Evolutionary conservation across 2,329 filamentous ascomycete species (phyloP).

Genomic region (Trichoderma sp.): DNA sequence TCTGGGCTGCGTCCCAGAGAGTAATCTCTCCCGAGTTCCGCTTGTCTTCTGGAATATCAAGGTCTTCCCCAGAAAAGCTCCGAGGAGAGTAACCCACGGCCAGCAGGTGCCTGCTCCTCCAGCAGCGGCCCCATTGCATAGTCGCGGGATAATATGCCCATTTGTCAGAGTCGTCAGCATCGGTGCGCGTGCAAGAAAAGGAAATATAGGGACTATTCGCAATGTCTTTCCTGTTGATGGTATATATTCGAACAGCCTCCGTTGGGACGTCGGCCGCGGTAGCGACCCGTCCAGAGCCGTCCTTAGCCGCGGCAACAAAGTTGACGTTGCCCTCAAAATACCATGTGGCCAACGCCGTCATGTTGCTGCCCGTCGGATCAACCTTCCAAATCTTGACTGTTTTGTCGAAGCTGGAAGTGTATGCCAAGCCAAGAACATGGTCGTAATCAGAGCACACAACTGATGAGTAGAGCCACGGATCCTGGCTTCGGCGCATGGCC

Average conservation of each 20-base stretch:
- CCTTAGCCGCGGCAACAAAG: slow-evolving; percentile 59
- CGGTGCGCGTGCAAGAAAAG: slow-evolving; percentile 46
- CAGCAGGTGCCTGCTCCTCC: slow-evolving; percentile 52
- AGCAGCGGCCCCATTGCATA: slow-evolving; percentile 60
- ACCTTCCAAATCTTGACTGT: slow-evolving; percentile 63
- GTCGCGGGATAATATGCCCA: slow-evolving; percentile 67
- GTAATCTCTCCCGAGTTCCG: slow-evolving; percentile 60
- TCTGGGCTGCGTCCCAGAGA: slow-evolving; percentile 56
- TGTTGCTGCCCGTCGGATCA: slow-evolving; percentile 40
- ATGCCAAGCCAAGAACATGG: slow-evolving; percentile 47
- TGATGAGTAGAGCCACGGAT: slow-evolving; percentile 65
- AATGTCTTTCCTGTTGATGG: slow-evolving; percentile 42
- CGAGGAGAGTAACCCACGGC: slow-evolving; percentile 65
- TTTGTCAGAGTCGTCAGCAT: slow-evolving; percentile 43
- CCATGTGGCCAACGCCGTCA: slow-evolving; percentile 53
- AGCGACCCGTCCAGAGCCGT: slow-evolving; percentile 53
- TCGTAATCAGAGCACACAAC: slow-evolving; percentile 64
- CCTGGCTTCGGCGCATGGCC: slow-evolving; percentile 60
- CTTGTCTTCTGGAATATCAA: slow-evolving; percentile 60
- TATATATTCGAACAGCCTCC: slow-evolving; percentile 60
- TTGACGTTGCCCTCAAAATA: slow-evolving; percentile 60
- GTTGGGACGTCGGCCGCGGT: slow-evolving; percentile 59
- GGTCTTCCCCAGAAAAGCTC: slow-evolving; percentile 53
- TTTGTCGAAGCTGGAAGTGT: slow-evolving; percentile 63
- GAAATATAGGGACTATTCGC: slow-evolving; percentile 41